Percentiles rank a stretch among this genome's conserved stretches.
Conservation (phyloP, 2,329 filamentous ascomycete genomes). For the Proliferodiscus dingleyae region DNA sequence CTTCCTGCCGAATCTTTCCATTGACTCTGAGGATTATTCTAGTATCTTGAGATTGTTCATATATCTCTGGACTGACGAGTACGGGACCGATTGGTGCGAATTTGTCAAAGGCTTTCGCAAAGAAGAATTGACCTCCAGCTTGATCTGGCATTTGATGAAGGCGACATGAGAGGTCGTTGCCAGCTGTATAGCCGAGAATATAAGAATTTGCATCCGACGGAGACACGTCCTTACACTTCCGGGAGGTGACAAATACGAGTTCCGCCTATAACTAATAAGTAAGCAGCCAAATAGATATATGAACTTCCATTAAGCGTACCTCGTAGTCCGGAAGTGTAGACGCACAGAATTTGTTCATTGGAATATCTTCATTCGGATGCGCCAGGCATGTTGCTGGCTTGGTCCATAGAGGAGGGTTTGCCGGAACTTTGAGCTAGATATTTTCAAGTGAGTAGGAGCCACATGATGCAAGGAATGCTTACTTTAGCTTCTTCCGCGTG, state of each 20-base stretch:
- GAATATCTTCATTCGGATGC: no score
- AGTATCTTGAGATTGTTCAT: slow-evolving; percentile 10
- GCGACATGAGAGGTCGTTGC: slow-evolving; percentile 51
- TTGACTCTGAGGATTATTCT: slow-evolving; percentile 38
- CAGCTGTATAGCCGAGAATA: slow-evolving; percentile 37
- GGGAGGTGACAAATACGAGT: slow-evolving; percentile 45
- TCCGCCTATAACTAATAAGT: no score
- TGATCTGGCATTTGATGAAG: slow-evolving; percentile 47
- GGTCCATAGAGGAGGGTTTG: no score
- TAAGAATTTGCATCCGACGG: slow-evolving; percentile 9
- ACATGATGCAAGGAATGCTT: no score
- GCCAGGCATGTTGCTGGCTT: no score
- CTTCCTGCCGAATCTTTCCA: slow-evolving; percentile 39
- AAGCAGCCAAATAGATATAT: no score
- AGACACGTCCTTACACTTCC: slow-evolving; percentile 30
- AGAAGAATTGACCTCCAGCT: slow-evolving; percentile 39
- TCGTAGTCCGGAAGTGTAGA: no score
- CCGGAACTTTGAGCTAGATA: no score
- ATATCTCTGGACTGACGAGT: slow-evolving; percentile 31
- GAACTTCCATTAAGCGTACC: no score
- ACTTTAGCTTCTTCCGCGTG: no score
- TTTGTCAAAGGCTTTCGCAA: slow-evolving; percentile 41
- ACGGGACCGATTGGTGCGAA: slow-evolving; percentile 40
- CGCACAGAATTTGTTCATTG: no score
- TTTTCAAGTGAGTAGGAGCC: no score